phyloP scores from a whole-genome alignment of 768 basidiomycete species.

The Nidula microcarpa region DNA sequence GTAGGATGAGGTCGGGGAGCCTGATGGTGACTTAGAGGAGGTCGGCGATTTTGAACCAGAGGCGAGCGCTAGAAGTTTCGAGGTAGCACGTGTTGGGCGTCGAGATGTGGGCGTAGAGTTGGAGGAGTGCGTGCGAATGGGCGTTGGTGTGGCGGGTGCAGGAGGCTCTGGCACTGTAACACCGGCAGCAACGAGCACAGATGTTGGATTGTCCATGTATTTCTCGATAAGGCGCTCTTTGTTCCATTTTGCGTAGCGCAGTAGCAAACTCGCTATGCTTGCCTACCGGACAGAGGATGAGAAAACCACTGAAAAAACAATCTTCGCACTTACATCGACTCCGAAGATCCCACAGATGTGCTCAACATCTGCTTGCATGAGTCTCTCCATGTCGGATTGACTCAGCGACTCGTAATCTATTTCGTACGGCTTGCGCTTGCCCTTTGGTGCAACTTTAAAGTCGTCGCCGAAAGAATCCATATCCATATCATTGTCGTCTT shows the following conservation, averaged over 20 bases:
- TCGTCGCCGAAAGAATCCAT: constrained; percentile 65
- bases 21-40: constrained; percentile 19
- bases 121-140: constrained; percentile 25
- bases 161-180: constrained; percentile 44
- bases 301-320: constrained; percentile 3
- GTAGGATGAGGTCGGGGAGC: constrained; percentile 17
- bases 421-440: constrained; percentile 72
- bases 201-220: constrained; percentile 89
- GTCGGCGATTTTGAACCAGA: constrained; percentile 19
- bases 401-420: constrained; percentile 79
- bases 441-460: constrained; percentile 53
- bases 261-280: constrained; percentile 68
- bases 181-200: constrained; percentile 74
- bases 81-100: constrained; percentile 32
- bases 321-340: constrained; percentile 68
- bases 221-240: constrained; percentile 94
- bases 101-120: constrained; percentile 16
- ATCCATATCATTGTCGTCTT: constrained; percentile 62
- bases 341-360: constrained; percentile 86
- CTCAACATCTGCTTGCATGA: constrained; percentile 78
- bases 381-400: constrained; percentile 69
- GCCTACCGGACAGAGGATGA: constrained; percentile 33
- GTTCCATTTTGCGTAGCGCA: constrained; percentile 91
- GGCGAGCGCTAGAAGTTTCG: constrained; percentile 31
- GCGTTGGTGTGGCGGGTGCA: constrained; percentile 22